phyloP scores from a whole-genome alignment of 2,329 filamentous ascomycete species.

The Trichophyton mentagrophytes region DNA sequence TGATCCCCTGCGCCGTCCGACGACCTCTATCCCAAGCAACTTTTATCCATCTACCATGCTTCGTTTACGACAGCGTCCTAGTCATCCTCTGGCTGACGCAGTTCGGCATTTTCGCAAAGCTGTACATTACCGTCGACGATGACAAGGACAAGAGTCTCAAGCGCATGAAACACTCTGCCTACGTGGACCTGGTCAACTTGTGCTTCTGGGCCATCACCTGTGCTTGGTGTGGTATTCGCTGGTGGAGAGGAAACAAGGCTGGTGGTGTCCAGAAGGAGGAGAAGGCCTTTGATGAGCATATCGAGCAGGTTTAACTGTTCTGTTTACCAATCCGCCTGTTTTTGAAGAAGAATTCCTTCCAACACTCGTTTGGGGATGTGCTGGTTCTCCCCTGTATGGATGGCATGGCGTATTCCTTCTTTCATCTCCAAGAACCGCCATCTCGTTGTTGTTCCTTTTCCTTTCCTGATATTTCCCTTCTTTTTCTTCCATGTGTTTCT shows the following conservation, averaged over 20 bases:
- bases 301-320: not conserved
- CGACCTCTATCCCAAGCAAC: conserved; percentile 23
- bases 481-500: not conserved
- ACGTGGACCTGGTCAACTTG: conserved; percentile 64
- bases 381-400: not conserved
- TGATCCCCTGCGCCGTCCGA: conserved; percentile 43
- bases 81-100: conserved; percentile 69
- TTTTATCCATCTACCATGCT: conserved; percentile 30
- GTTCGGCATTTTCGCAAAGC: conserved; percentile 70
- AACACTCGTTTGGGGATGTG: not conserved
- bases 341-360: not conserved
- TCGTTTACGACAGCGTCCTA: conserved; percentile 58
- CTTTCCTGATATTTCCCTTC: not conserved
- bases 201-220: conserved; percentile 61
- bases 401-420: not conserved
- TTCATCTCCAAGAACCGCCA: not conserved
- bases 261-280: conserved; percentile 11
- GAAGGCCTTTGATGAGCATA: conserved; percentile 5
- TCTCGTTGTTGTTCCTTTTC: not conserved
- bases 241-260: conserved; percentile 20
- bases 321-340: no score
- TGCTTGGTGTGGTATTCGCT: conserved; percentile 25
- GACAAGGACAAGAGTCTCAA: conserved; percentile 43
- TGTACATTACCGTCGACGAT: conserved; percentile 50
- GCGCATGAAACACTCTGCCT: conserved; percentile 78